Evolutionary conservation across 2,329 filamentous ascomycete species (phyloP).

Genomic region (Diaporthe batatas): DNA sequence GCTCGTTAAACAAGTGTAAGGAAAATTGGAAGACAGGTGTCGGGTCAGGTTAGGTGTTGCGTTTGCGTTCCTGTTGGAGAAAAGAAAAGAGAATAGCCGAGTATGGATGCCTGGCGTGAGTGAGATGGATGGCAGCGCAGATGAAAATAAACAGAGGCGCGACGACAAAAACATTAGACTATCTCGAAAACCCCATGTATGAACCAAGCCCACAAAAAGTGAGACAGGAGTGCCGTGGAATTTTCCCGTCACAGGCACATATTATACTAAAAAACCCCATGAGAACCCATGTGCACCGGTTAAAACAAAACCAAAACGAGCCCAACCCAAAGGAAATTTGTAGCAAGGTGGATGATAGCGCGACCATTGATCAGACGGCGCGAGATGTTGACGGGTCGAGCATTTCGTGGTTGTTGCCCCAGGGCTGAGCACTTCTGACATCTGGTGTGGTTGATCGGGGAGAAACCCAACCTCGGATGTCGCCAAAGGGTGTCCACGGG

Average conservation of each 20-base stretch:
- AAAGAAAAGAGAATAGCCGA: slow-evolving; percentile 16
- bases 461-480: slow-evolving; percentile 16
- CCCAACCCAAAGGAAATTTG: slow-evolving; percentile 35
- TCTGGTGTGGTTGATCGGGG: neutral
- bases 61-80: slow-evolving; percentile 28
- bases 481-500: slow-evolving; percentile 12
- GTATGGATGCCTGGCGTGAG: slow-evolving; percentile 7
- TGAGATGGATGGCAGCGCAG: slow-evolving; percentile 29
- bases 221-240: slow-evolving; percentile 37
- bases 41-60: slow-evolving; percentile 28
- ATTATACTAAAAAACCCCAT: slow-evolving; percentile 41
- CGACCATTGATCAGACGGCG: slow-evolving; percentile 4
- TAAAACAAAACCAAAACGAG: slow-evolving; percentile 31
- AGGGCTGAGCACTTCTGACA: neutral
- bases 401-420: slow-evolving; percentile 13
- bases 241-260: slow-evolving; percentile 40
- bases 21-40: slow-evolving; percentile 21
- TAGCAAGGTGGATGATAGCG: slow-evolving; percentile 16
- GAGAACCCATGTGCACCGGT: slow-evolving; percentile 39
- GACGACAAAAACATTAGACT: slow-evolving; percentile 40
- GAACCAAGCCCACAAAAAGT: slow-evolving; percentile 34
- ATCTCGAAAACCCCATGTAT: slow-evolving; percentile 39
- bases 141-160: slow-evolving; percentile 28
- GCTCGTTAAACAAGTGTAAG: slow-evolving; percentile 31
- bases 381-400: slow-evolving; percentile 6